Conservation (phyloP, 2,329 filamentous ascomycete genomes). For the Paecilomyces dactylethromorphus region DNA sequence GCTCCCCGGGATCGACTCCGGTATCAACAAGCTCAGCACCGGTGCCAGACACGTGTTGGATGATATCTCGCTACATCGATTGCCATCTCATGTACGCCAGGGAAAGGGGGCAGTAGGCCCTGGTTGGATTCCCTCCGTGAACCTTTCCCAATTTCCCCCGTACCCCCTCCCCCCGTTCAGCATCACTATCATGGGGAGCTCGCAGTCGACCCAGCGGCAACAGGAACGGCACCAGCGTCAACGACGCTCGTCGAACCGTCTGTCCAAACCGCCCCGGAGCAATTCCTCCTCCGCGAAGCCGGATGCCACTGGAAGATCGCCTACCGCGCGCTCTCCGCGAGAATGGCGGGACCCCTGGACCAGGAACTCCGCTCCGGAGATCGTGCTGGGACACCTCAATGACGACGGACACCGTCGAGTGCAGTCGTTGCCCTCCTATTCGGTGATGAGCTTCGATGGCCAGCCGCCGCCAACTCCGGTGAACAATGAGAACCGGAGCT, state of each 20-base stretch:
- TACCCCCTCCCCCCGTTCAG: not conserved
- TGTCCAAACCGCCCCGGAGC: slow-evolving; percentile 31
- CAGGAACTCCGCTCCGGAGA: slow-evolving; percentile 16
- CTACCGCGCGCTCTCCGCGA: slow-evolving; percentile 8
- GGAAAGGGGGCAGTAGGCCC: not conserved
- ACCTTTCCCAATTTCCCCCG: no score
- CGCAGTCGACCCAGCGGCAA: slow-evolving; percentile 24
- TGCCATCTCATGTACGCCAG: not conserved
- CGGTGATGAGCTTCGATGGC: slow-evolving; percentile 5
- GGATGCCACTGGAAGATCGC: slow-evolving; percentile 4
- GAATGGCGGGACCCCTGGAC: slow-evolving; percentile 31
- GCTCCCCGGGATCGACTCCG: not conserved
- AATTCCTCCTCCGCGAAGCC: slow-evolving; percentile 11
- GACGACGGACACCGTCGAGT: slow-evolving; percentile 8
- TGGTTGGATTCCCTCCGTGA: not conserved
- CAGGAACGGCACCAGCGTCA: slow-evolving; percentile 25
- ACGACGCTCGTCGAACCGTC: slow-evolving; percentile 25
- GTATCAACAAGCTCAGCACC: not conserved
- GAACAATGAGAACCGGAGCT: not conserved
- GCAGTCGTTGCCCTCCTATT: slow-evolving; percentile 16
- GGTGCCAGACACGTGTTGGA: not conserved
- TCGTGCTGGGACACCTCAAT: slow-evolving; percentile 2
- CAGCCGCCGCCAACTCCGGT: slow-evolving; percentile 1
- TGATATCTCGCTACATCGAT: not conserved
- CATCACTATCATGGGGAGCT: slow-evolving; percentile 28